Evolutionary conservation across 2,329 filamentous ascomycete genomes (phyloP), one percentile per base, ranked within the genome.

Genomic region (Colletotrichum navitas): DNA sequence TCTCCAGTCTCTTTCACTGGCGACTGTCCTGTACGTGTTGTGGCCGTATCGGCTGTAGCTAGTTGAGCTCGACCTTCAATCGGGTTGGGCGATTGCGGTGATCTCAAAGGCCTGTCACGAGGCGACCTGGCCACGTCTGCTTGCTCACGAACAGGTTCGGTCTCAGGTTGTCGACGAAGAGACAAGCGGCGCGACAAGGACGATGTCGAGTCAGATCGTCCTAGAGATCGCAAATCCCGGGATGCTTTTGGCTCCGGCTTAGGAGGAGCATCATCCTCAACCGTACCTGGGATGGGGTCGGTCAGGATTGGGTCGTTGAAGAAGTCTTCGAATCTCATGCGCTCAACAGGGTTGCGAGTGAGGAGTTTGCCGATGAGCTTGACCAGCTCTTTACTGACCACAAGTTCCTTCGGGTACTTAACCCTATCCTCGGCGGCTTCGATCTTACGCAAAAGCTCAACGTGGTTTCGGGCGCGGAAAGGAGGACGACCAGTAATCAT

Each of bases 401-500:
- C 85, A 41, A 90, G 88, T 61, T 94, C 93, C 76, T 90, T 89
- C 0, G 92, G 90, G 76, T 98, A 98, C 74, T 88, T 90, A 81
- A 98, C 97, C 73, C 89, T 86, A 79, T 98, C 95, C 74, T 97
- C 92, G 24, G 92, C 91, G 72, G 92, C 92, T 80, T 98, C 95
- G 74, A 99, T 99, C 83, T 93, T 96, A 73, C 94, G 90, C 54
- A 98, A 87, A 45, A 99, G 85, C 80, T 99, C 96, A 51, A 99
- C 95, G 78, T 99, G 96, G 79, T 99, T 98, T 66, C 90, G 90
- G 41, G 96, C 96, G 75, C 94, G 89, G 82, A 98, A 99, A 0
- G 96, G 96, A 29, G 96, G 94, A 73, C 90, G 92, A 64, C 95
- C 95, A 8, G 92, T 93, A 73, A 96, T 90, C 95, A 99, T 97